These are phyloP conservation scores for Rauvolfia tetraphylla DNA, from an alignment of 257 asterid genomes.

Conservation along the genomic window DNA sequence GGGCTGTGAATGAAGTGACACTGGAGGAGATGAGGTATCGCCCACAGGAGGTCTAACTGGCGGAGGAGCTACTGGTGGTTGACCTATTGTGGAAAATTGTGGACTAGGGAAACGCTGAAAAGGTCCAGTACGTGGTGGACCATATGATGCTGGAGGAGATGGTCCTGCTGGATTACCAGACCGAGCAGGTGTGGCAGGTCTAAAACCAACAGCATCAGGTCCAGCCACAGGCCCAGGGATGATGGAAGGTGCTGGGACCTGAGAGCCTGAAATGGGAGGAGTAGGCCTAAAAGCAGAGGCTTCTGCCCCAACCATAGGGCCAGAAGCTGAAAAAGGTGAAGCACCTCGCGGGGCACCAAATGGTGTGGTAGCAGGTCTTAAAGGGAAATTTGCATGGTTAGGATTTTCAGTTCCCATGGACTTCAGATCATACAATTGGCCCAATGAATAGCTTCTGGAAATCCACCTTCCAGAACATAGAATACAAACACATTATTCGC, in stretches of 20 bases:
- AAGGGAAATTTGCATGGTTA: constrained; percentile 15
- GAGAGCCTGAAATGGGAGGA: constrained; percentile 17
- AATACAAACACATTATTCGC: not conserved
- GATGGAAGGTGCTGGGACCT: constrained; percentile 18
- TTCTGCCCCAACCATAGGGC: constrained; percentile 24
- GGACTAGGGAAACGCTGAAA: constrained; percentile 57
- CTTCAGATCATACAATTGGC: constrained; percentile 24
- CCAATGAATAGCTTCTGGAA: constrained; percentile 36
- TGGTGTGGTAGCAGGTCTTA: constrained; percentile 14
- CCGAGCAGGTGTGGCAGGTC: constrained; percentile 47
- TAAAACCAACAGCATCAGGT: constrained; percentile 35
- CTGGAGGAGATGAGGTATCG: constrained; percentile 33
- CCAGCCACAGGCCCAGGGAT: constrained; percentile 17
- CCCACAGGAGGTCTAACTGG: constrained; percentile 49
- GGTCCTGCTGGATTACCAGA: constrained; percentile 48
- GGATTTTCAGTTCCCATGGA: constrained; percentile 31
- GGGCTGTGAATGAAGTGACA: constrained; percentile 40
- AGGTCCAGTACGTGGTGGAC: constrained; percentile 50
- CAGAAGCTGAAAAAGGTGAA: constrained; percentile 23
- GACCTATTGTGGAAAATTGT: constrained; percentile 39
- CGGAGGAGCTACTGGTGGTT: constrained; percentile 44
- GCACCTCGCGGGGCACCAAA: constrained; percentile 17
- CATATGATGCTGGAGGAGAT: constrained; percentile 56
- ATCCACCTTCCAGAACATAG: constrained; percentile 8
- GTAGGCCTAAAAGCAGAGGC: constrained; percentile 19